These are phyloP conservation scores for Skeletonema marinoi DNA, from an alignment of 108 stramenopile genomes.

Conservation along the genomic window DNA sequence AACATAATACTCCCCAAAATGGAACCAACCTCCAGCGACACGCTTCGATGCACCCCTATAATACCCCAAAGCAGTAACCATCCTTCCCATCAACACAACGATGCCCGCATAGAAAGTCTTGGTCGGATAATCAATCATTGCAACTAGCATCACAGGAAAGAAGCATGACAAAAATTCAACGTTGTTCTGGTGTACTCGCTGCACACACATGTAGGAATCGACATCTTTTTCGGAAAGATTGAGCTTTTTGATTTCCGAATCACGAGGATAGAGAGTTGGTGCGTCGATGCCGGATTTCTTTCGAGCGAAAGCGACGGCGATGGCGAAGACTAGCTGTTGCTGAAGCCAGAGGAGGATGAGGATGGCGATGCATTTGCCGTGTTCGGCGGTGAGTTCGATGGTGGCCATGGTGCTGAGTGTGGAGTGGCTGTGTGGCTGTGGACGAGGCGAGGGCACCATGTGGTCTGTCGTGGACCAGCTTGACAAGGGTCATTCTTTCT, in stretches of 20 bases:
- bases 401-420: background rate
- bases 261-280: slow-evolving; percentile 11
- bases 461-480: too few species aligned
- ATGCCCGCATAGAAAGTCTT: slow-evolving; percentile 12
- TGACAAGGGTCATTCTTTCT: too few species aligned
- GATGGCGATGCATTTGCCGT: slow-evolving; percentile 17
- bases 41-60: slow-evolving; percentile 14
- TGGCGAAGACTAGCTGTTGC: slow-evolving; percentile 20
- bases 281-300: slow-evolving; percentile 8
- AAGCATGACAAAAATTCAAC: slow-evolving; percentile 23
- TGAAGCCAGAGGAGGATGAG: slow-evolving; percentile 8
- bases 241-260: slow-evolving; percentile 11
- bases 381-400: slow-evolving; percentile 10
- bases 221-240: slow-evolving; percentile 13
- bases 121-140: slow-evolving; percentile 14
- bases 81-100: slow-evolving; percentile 10
- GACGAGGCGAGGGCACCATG: too few species aligned
- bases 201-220: slow-evolving; percentile 20
- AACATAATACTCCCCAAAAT: slow-evolving; percentile 26
- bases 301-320: slow-evolving; percentile 4
- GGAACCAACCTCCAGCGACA: slow-evolving; percentile 14
- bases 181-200: slow-evolving; percentile 27
- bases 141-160: slow-evolving; percentile 17
- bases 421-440: too few species aligned
- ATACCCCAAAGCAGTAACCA: slow-evolving; percentile 18